Evolutionary conservation across 805 yeast species (phyloP).

Genomic region (Yamadazyma akitaensis): DNA sequence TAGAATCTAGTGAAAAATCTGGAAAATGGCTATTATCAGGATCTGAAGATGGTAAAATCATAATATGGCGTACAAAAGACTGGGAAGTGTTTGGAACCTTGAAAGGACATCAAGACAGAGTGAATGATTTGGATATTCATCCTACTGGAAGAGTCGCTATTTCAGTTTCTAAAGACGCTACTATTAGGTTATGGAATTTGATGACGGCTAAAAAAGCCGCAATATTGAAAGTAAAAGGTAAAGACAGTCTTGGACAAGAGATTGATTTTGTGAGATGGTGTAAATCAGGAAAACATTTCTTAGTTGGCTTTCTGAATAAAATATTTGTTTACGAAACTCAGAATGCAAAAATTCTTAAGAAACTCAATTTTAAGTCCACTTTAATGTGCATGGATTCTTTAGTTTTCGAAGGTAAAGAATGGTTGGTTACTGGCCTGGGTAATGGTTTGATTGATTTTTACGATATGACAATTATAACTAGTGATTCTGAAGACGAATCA

Average conservation of each 20-base stretch:
- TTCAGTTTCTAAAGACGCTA: conserved; percentile 80
- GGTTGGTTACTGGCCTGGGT: conserved; percentile 62
- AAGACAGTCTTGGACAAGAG: conserved; percentile 61
- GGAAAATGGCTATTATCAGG: conserved; percentile 91
- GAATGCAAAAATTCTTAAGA: conserved; percentile 55
- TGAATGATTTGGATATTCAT: conserved; percentile 85
- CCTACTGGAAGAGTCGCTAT: conserved; percentile 88
- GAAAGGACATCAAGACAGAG: conserved; percentile 83
- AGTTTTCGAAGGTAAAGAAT: conserved; percentile 46
- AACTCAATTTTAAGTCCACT: conserved; percentile 50
- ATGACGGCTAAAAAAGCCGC: conserved; percentile 97
- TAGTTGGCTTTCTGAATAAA: conserved; percentile 69
- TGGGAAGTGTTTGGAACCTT: conserved; percentile 90
- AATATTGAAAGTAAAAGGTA: conserved; percentile 65
- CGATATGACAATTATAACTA: conserved; percentile 32
- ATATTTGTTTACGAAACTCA: conserved; percentile 63
- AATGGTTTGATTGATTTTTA: conserved; percentile 69
- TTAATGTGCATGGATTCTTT: conserved; percentile 66
- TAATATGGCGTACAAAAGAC: conserved; percentile 93
- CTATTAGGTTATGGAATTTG: conserved; percentile 87
- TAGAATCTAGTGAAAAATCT: conserved; percentile 28
- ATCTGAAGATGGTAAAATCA: conserved; percentile 84
- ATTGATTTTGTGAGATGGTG: conserved; percentile 71
- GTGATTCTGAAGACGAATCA: conserved; percentile 24
- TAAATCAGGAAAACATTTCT: conserved; percentile 61